These are phyloP conservation scores for Phytophthora palmivora DNA, from an alignment of 352 stramenopile species.

Conservation along the genomic window DNA sequence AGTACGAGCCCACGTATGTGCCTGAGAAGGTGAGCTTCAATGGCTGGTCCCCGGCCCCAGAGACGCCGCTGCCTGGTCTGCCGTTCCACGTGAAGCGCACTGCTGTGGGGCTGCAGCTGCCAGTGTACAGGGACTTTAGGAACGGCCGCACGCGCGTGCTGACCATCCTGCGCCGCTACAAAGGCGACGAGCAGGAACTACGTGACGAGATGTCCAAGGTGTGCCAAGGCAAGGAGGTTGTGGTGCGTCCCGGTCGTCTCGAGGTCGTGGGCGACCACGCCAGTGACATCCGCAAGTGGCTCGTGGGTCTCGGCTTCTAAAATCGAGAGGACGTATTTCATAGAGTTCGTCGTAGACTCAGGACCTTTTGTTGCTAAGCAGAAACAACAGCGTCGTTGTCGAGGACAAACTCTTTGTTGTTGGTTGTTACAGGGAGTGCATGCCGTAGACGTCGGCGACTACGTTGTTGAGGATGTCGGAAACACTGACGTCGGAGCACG, in stretches of 20 bases:
- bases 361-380: slow-evolving; percentile 11
- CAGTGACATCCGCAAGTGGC: slow-evolving; percentile 82
- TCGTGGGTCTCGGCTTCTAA: slow-evolving; percentile 86
- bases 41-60: slow-evolving; percentile 82
- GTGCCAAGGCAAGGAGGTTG: slow-evolving; percentile 79
- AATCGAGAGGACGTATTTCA: slow-evolving; percentile 19
- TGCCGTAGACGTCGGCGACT: slow-evolving; percentile 81
- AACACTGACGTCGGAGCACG: slow-evolving; percentile 79
- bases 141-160: slow-evolving; percentile 89
- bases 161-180: slow-evolving; percentile 85
- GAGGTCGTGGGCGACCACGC: slow-evolving; percentile 84
- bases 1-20: slow-evolving; percentile 84
- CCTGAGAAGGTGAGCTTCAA: slow-evolving; percentile 90
- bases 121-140: slow-evolving; percentile 87
- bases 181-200: slow-evolving; percentile 82
- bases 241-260: slow-evolving; percentile 68
- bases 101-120: slow-evolving; percentile 76
- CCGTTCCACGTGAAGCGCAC: slow-evolving; percentile 88
- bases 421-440: slow-evolving; percentile 72
- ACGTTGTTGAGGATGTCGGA: slow-evolving; percentile 85
- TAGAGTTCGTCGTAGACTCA: slow-evolving; percentile 21
- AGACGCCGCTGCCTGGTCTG: slow-evolving; percentile 63
- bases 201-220: slow-evolving; percentile 87
- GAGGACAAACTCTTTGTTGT: slow-evolving; percentile 7
- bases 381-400: slow-evolving; percentile 15